Evolutionary conservation across 257 asterid genomes (phyloP), one percentile per base, ranked within the genome.

Genomic region (Solanum chmielewskii): DNA sequence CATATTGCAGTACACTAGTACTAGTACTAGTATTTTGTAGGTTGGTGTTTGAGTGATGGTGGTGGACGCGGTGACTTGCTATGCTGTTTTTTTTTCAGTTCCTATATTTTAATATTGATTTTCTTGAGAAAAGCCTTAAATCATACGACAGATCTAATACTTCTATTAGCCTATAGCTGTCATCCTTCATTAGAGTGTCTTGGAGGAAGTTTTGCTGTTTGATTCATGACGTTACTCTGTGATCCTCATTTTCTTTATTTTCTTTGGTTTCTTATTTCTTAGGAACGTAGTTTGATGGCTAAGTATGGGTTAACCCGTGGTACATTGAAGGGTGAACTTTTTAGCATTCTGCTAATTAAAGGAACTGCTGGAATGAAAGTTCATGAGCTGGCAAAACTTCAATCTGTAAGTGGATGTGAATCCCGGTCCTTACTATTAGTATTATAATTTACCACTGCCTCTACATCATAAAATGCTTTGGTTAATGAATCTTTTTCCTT

Each of bases 291-390:
- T 90, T 93, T 92, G 88, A 92, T 97, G 98, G 93, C 93, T 47
- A 97, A 90, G 90, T 95, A 93, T 91, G 96, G 98, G 87, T 90
- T 96, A 90, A 88, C 91, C 87, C 92, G 95, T 86, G 98, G 97
- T 87, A 95, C 99, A 75, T 86, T 97, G 92, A 97, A 95, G 93
- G 98, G 96, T 35, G 98, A 96, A 90, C 90, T 97, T 80, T 97
- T 97, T 86, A 90, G 91, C 90, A 91, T 91, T 87, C 93, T 97
- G 92, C 88, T 91, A 90, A 90, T 84, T 82, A 92, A 89, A 89
- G 99, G 99, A 90, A 93, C 89, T 88, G 89, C 85, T 60, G 99
- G 99, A 80, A 91, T 95, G 97, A 90, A 92, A 90, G 94, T 96
- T 85, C 91, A 96, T 20, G 99, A 97, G 85, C 86, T 97, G 93